Conservation (phyloP, 352 stramenopile genomes). For the Pythium apleroticum region DNA sequence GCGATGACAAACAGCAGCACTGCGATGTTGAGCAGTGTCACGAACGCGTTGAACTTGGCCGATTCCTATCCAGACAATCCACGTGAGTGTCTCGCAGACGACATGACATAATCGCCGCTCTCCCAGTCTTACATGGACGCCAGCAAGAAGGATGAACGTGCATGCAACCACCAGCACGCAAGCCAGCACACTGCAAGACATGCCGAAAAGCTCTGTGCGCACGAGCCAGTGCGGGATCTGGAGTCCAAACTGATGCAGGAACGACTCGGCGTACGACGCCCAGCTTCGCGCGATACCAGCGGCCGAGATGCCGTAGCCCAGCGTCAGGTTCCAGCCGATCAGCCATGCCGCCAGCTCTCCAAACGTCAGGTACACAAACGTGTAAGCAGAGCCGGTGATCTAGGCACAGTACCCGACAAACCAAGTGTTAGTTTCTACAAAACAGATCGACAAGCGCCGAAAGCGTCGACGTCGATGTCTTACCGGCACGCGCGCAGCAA, state of each 20-base stretch:
- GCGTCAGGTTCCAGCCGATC: conserved; percentile 92
- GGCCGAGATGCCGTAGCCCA: conserved; percentile 92
- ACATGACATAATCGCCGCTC: neutral
- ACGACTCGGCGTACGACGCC: conserved; percentile 84
- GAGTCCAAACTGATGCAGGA: conserved; percentile 73
- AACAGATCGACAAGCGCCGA: neutral
- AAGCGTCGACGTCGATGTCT: conserved; percentile 11
- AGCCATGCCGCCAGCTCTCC: conserved; percentile 88
- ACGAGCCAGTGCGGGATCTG: conserved; percentile 68
- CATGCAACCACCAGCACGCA: conserved; percentile 77
- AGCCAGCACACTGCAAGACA: conserved; percentile 79
- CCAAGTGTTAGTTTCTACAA: neutral
- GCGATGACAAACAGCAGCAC: conserved; percentile 91
- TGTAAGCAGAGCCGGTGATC: conserved; percentile 90
- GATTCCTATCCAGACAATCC: conserved; percentile 64
- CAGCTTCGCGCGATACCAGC: conserved; percentile 90
- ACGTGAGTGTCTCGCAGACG: neutral
- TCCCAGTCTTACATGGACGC: conserved; percentile 54
- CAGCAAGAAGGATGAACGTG: conserved; percentile 84
- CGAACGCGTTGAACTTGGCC: conserved; percentile 89
- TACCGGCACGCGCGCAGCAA: conserved; percentile 83
- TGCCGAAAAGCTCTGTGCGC: conserved; percentile 44
- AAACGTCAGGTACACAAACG: conserved; percentile 88
- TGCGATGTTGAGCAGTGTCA: conserved; percentile 88
- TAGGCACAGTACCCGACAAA: conserved; percentile 10